Base-by-base conservation (phyloP, 192 early-diverging fungal genomes). In the Coemansia nantahalensis region DNA sequence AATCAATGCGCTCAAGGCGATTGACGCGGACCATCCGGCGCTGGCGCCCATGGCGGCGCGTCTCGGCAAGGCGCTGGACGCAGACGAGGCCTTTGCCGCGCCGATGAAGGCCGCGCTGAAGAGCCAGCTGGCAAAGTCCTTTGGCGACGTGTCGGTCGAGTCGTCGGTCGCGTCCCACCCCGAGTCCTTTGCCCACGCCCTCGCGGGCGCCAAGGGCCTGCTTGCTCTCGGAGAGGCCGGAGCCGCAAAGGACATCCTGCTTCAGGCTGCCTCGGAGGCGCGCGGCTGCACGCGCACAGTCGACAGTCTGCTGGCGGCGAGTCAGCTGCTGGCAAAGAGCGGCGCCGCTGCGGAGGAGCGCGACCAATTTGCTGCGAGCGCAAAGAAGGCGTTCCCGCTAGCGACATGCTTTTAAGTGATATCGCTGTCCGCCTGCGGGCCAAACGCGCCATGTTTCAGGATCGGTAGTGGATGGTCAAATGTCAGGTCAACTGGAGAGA, bases 101-200 rank as follows among this genome's bases (percentile, higher is more conserved):
- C 59, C 71, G 8, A 63, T 75, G 54, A 75, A 75, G 56, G 71
- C 55, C 1, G 62, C 71, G 11, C 48, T 75, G 26, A 67, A 62
- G 56, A 59, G 45, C 9, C 71, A 75, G 56, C 51, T 75, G 15
- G 34, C 35, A 26, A 67, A 67, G 45, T 39, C 54, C 24, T 67
- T 75, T 66, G 70, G 70, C 37, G 59, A 61, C 2, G 54, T 43
- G 13, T 52, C 58, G 31, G 59, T 67, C 18, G 55, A 46, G 15
- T 18, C 39, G 14, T 34, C 54, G 13, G 37, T 70, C 30, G 51
- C 45, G 22, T 32, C 45, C 17, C 51, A 70, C 31, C 36, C 35
- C 22, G 22, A 43, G 19, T 59, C 54, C 2, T 23, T 75, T 18
- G 35, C 36, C 2, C 42, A 39, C 24, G 37, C 28, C 9, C 45